Evolutionary conservation across 169 alveolate species (phyloP).

Genomic region (Plasmodium knowlesi): DNA sequence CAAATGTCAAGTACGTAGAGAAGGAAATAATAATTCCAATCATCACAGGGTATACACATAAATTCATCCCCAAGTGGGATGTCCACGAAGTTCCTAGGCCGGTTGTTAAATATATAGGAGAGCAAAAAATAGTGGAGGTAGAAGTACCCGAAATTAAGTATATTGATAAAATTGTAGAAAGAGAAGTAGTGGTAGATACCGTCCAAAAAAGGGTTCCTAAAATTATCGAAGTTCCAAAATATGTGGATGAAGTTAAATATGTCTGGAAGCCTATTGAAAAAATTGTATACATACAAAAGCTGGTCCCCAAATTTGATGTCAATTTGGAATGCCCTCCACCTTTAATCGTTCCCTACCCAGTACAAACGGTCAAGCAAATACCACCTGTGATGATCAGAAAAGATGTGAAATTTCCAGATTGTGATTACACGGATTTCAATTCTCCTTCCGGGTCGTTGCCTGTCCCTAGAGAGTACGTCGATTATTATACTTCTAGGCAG

Average conservation of each 20-base stretch:
- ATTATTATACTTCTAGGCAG: constrained; percentile 65
- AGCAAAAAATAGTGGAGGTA: constrained; percentile 86
- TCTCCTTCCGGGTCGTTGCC: constrained; percentile 84
- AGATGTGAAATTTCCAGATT: constrained; percentile 71
- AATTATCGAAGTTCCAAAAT: constrained; percentile 87
- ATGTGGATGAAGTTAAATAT: constrained; percentile 87
- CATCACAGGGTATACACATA: constrained; percentile 88
- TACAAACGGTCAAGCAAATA: constrained; percentile 86
- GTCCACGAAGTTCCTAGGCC: constrained; percentile 90
- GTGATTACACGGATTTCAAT: constrained; percentile 64
- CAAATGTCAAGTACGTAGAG: constrained; percentile 86
- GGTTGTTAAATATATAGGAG: constrained; percentile 88
- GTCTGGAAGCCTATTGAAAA: constrained; percentile 90
- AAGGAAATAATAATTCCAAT: constrained; percentile 87
- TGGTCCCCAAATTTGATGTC: constrained; percentile 89
- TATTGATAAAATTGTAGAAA: constrained; percentile 87
- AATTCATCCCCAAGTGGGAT: constrained; percentile 90
- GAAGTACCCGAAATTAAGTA: constrained; percentile 89
- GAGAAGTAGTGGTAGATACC: constrained; percentile 88
- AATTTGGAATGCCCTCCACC: constrained; percentile 90
- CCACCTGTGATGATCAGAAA: constrained; percentile 88
- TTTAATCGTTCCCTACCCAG: constrained; percentile 88
- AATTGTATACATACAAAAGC: constrained; percentile 85
- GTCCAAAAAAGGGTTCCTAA: constrained; percentile 89
- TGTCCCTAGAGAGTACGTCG: constrained; percentile 79